Evolutionary conservation across 805 yeast species (phyloP).

Genomic region (Citeromyces nyonsensis): DNA sequence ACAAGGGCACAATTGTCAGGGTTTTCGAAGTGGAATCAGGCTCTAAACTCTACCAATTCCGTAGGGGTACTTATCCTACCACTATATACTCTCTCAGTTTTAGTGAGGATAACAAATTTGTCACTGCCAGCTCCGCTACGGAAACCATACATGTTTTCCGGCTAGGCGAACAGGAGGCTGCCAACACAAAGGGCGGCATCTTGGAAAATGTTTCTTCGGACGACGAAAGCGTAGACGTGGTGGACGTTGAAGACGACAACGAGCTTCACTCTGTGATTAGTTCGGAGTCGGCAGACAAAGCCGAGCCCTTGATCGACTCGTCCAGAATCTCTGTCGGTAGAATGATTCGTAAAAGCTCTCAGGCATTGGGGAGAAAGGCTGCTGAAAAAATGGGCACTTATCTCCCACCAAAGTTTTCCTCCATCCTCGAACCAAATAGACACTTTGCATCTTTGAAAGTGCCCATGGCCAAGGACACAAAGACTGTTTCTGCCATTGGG

Average conservation of each 20-base stretch:
- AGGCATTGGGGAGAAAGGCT: constrained; percentile 60
- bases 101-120: constrained; percentile 56
- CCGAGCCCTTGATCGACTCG: constrained; percentile 58
- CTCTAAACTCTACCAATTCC: constrained; percentile 54
- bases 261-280: constrained; percentile 10
- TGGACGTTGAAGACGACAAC: constrained; percentile 8
- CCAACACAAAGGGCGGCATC: constrained; percentile 12
- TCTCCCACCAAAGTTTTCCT: constrained; percentile 70
- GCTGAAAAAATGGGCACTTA: constrained; percentile 86
- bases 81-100: constrained; percentile 70
- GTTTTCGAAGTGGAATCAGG: constrained; percentile 71
- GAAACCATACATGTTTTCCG: constrained; percentile 90
- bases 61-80: constrained; percentile 86
- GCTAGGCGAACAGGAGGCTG: constrained; percentile 32
- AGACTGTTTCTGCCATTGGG: constrained; percentile 33
- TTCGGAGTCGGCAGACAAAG: constrained; percentile 10
- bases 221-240: constrained; percentile 8
- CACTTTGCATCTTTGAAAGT: constrained; percentile 73
- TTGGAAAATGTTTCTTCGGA: constrained; percentile 12
- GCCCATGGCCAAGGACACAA: constrained; percentile 24
- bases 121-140: constrained; percentile 79
- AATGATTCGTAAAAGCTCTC: constrained; percentile 64
- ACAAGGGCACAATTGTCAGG: constrained; percentile 80
- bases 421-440: constrained; percentile 80
- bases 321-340: constrained; percentile 62